A percentile compares a stretch with the other conserved stretches of the same genome.
Evolutionary conservation across 352 stramenopile species (phyloP).

Genomic region (Hyaloperonospora brassicae): DNA sequence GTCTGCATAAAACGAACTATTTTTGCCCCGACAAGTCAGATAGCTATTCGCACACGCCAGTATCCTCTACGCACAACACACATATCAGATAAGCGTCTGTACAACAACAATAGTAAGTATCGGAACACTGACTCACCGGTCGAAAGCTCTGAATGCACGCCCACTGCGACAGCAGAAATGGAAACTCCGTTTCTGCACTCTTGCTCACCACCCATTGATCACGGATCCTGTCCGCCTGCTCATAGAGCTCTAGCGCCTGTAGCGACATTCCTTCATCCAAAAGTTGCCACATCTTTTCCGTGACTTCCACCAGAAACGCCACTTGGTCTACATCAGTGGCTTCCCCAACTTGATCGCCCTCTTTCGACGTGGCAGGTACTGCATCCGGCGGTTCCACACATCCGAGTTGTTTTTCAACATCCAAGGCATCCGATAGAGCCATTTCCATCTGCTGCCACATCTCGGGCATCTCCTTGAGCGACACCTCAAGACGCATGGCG

Average conservation of each 20-base stretch:
- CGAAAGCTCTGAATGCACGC: slow-evolving; percentile 59
- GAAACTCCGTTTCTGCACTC: slow-evolving; percentile 25
- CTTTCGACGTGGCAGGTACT: not conserved
- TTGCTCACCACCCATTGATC: slow-evolving; percentile 11
- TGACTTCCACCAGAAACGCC: slow-evolving; percentile 43
- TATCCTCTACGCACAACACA: slow-evolving; percentile 35
- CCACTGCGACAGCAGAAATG: slow-evolving; percentile 64
- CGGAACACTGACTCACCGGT: slow-evolving; percentile 20
- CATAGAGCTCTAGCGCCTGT: slow-evolving; percentile 41
- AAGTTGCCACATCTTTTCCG: slow-evolving; percentile 62
- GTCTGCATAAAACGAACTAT: slow-evolving; percentile 51
- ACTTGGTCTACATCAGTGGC: slow-evolving; percentile 28
- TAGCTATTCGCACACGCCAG: slow-evolving; percentile 36
- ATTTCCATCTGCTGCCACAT: slow-evolving; percentile 68
- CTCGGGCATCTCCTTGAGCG: slow-evolving; percentile 79
- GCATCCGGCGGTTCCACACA: not conserved
- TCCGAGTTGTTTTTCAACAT: slow-evolving; percentile 3
- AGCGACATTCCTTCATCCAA: slow-evolving; percentile 58
- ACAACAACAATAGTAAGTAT: not conserved
- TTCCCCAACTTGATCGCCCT: not conserved
- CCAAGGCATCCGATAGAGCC: slow-evolving; percentile 27
- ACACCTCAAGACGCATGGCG: slow-evolving; percentile 66
- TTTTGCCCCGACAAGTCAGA: slow-evolving; percentile 44
- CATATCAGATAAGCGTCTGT: slow-evolving; percentile 3
- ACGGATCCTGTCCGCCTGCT: slow-evolving; percentile 30